Evolutionary conservation across 2,329 filamentous ascomycete species (phyloP).

Genomic region (Penicillium corylophilum): DNA sequence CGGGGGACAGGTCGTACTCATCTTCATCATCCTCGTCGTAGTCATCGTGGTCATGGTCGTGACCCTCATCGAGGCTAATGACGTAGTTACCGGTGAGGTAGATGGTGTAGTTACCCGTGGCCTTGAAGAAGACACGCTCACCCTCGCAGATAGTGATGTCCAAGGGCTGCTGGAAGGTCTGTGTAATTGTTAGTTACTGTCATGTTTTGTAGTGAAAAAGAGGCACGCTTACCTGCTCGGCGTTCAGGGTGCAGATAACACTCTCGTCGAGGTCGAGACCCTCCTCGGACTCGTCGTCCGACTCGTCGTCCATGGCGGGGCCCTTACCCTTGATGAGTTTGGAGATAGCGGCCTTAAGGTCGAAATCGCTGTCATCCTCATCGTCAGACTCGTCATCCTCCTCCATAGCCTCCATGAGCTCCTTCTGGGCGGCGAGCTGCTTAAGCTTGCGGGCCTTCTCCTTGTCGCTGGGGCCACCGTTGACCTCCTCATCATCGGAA

Average conservation of each 20-base stretch:
- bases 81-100: constrained; percentile 97
- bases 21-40: constrained; percentile 63
- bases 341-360: constrained; percentile 49
- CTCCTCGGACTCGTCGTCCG: constrained; percentile 58
- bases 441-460: constrained; percentile 84
- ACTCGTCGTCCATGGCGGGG: constrained; percentile 63
- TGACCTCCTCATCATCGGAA: constrained; percentile 69
- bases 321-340: constrained; percentile 66
- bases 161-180: constrained; percentile 94
- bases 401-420: constrained; percentile 67
- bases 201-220: neutral
- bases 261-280: constrained; percentile 77
- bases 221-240: constrained; percentile 69
- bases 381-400: constrained; percentile 57
- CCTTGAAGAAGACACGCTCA: constrained; percentile 89
- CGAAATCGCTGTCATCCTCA: constrained; percentile 63
- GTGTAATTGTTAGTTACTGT: constrained; percentile 11
- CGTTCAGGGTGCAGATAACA: constrained; percentile 93
- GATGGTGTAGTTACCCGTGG: constrained; percentile 83
- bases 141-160: constrained; percentile 88
- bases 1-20: constrained; percentile 78
- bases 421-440: constrained; percentile 72
- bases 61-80: constrained; percentile 62
- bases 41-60: constrained; percentile 36
- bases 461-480: constrained; percentile 89